Conservation (phyloP, 345 rosid genomes). For the Clausena lansium region DNA sequence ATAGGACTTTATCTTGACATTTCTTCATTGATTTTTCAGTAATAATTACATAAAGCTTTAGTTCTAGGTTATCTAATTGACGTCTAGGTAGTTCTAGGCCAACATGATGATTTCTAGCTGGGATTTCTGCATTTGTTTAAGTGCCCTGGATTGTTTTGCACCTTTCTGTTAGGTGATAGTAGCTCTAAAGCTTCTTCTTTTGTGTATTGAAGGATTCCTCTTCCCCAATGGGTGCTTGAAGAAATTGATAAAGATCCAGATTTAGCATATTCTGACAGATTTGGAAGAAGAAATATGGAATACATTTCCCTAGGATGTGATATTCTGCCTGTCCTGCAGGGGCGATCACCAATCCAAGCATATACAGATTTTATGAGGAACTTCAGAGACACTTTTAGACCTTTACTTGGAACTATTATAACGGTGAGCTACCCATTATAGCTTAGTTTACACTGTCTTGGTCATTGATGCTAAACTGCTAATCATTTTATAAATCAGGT, state of each 20-base stretch:
- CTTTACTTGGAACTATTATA: constrained; percentile 43
- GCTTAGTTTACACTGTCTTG: background rate
- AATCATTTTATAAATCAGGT: background rate
- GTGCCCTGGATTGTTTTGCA: background rate
- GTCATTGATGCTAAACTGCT: constrained; percentile 2
- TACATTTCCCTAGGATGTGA: constrained; percentile 61
- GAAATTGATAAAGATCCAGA: constrained; percentile 49
- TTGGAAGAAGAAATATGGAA: constrained; percentile 49
- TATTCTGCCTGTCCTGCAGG: constrained; percentile 43
- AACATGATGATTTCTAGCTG: background rate
- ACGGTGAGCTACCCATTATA: constrained; percentile 25
- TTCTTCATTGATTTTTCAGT: constrained; percentile 4
- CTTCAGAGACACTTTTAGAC: constrained; percentile 45
- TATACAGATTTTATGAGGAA: constrained; percentile 55
- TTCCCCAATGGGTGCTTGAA: constrained; percentile 52
- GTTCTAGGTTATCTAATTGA: background rate
- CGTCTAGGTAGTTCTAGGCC: constrained; percentile 1
- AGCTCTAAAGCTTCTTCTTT: constrained; percentile 17
- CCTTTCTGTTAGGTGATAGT: constrained; percentile 8
- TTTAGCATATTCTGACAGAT: constrained; percentile 44
- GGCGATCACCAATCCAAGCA: constrained; percentile 54
- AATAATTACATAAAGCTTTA: background rate
- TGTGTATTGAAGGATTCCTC: constrained; percentile 44
- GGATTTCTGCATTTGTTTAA: background rate
- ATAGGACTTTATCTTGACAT: background rate